Base-by-base conservation (phyloP, 768 basidiomycete species). In the Daedaleopsis sinensis region DNA sequence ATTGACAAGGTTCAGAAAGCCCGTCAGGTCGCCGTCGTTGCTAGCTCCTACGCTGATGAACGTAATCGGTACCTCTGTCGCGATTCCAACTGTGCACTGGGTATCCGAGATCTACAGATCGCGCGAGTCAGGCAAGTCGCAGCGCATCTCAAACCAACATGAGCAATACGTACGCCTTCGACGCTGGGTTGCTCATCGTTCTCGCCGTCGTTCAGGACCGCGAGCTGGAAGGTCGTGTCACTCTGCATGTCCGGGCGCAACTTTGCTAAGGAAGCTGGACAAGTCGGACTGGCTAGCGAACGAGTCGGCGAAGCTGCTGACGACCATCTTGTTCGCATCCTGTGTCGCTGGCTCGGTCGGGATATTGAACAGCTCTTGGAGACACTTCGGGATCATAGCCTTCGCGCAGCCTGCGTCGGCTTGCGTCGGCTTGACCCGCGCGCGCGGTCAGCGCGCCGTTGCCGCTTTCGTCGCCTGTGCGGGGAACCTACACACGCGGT, bases 361-460 rank as follows among this genome's bases (percentile, higher is more conserved):
- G 56, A 78, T 71, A 19, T 71, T 71, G 65, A 75, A 77, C 11
- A 76, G 54, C 12, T 66, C 72, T 52, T 74, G 74, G 3, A 76
- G 52, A 37, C 70, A 74, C 10, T 65, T 42, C 0, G 73, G 73
- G 5, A 70, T 72, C 37, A 73, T 62, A 15, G 57, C 44, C 19
- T 19, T 10, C n/a, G 55, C 42, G 37, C 62, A 72, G 15, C 63
- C 62, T 5, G 71, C 61, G 19, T 70, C 69, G 21, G n/a, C n/a
- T n/a, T n/a, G n/a, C n/a, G n/a, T n/a, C n/a, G n/a, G 69, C 58
- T 61, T 43, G 18, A 3, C 44, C 37, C 19, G 48, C 56, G 12
- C 57, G 52, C 18, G 24, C 42, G 16, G 18, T 8, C 19, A 44
- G 62, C 56, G 50, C 66, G 59, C 47, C 11, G 44, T 55, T 57